Evolutionary conservation across 148 eudicot genomes (phyloP), one percentile per base, ranked within the genome.

Genomic region (Pharnaceum exiguum): DNA sequence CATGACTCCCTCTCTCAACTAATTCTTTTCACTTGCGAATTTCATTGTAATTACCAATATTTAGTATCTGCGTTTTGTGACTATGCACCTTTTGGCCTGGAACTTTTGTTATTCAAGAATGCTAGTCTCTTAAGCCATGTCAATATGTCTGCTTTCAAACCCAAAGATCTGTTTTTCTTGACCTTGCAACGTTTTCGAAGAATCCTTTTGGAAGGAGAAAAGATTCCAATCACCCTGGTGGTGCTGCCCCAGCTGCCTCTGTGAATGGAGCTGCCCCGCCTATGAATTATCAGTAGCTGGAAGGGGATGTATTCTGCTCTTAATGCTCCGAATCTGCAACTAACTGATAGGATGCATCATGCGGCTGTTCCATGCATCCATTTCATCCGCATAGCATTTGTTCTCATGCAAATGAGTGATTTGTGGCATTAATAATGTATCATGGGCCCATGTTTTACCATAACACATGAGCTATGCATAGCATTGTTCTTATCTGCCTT

Each of bases 191-290:
- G 62, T 93, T 68, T 71, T 93, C 99, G 40, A 93, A 93, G 84
- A 93, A 93, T 70, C 99, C 99, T 24, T 93, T 77, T 71, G 99
- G 99, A 43, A 88, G 52, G 68, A 81, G 95, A 59, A 93, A 93
- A 77, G 96, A 93, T 59, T 77, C 64, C 31, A 69, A 58, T 61
- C 59, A 86, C 55, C 68, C 67, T 55, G 74, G 53, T 62, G 75
- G 59, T 46, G 66, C 65, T 26, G 64, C 61, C 27, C 55, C 63
- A 17, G 3, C 35, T 6, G 63, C 54, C 29, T 49, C 48, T 18
- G 68, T 76, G 63, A 88, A 85, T 70, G 96, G 87, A 73, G 74
- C 73, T 63, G 75, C 73, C 29, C 70, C 79, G 29, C 76, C 84
- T 19, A 56, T 71, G 76, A 59, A 63, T 38, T 93, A 85, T 81